Percentiles rank a stretch among this genome's conserved stretches.
phyloP scores from a whole-genome alignment of 2,329 filamentous ascomycete species.

The Colletotrichum spinosum region DNA sequence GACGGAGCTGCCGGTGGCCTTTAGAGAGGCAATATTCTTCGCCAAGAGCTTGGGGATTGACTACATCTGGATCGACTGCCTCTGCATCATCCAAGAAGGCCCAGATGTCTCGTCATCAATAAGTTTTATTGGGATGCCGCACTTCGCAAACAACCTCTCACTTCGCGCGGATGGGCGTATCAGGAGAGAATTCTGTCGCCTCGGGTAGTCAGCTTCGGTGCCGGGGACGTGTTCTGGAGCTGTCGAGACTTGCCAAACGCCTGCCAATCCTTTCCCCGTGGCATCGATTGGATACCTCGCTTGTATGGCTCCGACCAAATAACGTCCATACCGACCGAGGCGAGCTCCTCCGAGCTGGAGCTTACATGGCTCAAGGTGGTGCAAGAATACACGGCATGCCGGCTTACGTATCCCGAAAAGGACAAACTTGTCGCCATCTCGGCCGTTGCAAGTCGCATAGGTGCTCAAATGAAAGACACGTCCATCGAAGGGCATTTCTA shows the following conservation, averaged over 20 bases:
- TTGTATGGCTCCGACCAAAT: background rate
- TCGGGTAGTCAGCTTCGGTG: background rate
- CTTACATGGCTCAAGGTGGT: background rate
- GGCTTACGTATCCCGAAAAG: background rate
- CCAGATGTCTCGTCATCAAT: background rate
- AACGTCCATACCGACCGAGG: background rate
- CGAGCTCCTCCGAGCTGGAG: background rate
- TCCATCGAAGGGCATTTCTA: no score
- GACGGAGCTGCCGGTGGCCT: background rate
- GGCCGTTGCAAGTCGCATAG: background rate
- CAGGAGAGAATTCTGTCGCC: background rate
- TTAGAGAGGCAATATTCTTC: background rate
- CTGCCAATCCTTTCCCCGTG: background rate
- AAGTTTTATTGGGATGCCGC: accelerated
- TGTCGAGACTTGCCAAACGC: background rate
- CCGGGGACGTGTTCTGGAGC: background rate
- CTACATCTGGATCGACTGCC: constrained; percentile 1
- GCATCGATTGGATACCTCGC: background rate
- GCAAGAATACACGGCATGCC: accelerated
- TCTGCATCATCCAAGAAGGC: background rate
- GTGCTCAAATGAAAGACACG: no score
- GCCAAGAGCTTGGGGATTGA: background rate
- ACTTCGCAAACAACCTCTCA: background rate
- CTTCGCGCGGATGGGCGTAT: background rate
- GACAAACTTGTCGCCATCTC: background rate